phyloP scores from a whole-genome alignment of 2,329 filamentous ascomycete genomes.

The Botrytis medusae region DNA sequence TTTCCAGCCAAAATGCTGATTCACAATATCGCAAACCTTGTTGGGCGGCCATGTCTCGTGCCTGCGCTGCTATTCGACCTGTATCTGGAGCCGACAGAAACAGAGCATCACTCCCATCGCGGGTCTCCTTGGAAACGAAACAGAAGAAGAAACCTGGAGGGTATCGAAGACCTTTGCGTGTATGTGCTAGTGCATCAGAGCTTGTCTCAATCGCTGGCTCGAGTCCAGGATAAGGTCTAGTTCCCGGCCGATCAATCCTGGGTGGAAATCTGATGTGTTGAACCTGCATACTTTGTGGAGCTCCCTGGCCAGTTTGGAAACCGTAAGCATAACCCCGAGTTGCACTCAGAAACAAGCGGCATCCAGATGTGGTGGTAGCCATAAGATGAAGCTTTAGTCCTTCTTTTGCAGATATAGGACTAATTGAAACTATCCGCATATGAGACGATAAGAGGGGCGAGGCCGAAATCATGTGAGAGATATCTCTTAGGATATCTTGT shows the following conservation, averaged over 20 bases:
- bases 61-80: slow-evolving; percentile 69
- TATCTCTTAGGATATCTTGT: slow-evolving; percentile 65
- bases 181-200: slow-evolving; percentile 51
- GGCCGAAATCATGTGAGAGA: slow-evolving; percentile 80
- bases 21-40: slow-evolving; percentile 60
- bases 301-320: slow-evolving; percentile 57
- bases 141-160: slow-evolving; percentile 90
- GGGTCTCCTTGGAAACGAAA: slow-evolving; percentile 65
- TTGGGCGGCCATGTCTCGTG: slow-evolving; percentile 41
- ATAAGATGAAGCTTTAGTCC: slow-evolving; percentile 84
- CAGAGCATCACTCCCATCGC: slow-evolving; percentile 62
- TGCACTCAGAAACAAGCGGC: slow-evolving; percentile 87
- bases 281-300: slow-evolving; percentile 95
- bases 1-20: slow-evolving; percentile 73
- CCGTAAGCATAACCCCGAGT: slow-evolving; percentile 70
- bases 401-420: slow-evolving; percentile 75
- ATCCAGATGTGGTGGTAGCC: slow-evolving; percentile 86
- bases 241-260: slow-evolving; percentile 38
- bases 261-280: slow-evolving; percentile 95
- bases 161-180: slow-evolving; percentile 60
- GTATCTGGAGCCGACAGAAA: slow-evolving; percentile 89
- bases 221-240: slow-evolving; percentile 29
- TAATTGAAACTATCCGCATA: slow-evolving; percentile 79
- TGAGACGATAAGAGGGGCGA: slow-evolving; percentile 69
- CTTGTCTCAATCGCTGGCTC: slow-evolving; percentile 40